Evolutionary conservation across 176 grass and related monocot species (phyloP).

Genomic region (Cymbopogon citratus): DNA sequence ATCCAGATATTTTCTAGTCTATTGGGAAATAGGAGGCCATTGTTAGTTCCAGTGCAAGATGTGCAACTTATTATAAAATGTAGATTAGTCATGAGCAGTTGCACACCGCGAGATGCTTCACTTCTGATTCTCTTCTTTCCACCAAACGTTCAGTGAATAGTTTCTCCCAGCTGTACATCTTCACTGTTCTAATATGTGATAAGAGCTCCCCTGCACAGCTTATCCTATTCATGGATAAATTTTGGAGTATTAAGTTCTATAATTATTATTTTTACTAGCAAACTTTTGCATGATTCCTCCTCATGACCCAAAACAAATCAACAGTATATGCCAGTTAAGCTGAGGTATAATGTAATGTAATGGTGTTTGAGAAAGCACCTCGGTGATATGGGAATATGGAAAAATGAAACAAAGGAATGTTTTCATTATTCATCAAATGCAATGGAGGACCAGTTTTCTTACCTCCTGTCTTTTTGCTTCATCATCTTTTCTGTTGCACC

Average conservation of each 20-base stretch:
- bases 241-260: neutral
- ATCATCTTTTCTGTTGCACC: slow-evolving; percentile 86
- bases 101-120: slow-evolving; percentile 84
- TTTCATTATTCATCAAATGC: neutral
- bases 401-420: neutral
- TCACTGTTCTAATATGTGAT: slow-evolving; percentile 86
- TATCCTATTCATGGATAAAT: slow-evolving; percentile 48
- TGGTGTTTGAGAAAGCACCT: neutral
- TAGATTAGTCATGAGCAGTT: slow-evolving; percentile 7
- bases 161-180: slow-evolving; percentile 95
- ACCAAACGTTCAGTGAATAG: slow-evolving; percentile 72
- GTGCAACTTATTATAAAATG: slow-evolving; percentile 2
- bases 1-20: slow-evolving; percentile 98
- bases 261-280: neutral
- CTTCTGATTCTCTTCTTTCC: slow-evolving; percentile 83
- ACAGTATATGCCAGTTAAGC: neutral
- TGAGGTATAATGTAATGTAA: neutral
- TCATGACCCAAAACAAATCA: neutral
- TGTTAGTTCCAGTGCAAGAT: slow-evolving; percentile 9
- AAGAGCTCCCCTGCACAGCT: slow-evolving; percentile 90
- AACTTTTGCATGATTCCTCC: slow-evolving; percentile 2
- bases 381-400: neutral
- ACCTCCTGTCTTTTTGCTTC: slow-evolving; percentile 95
- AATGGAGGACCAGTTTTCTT: slow-evolving; percentile 2
- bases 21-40: slow-evolving; percentile 5